Conservation (phyloP, 2,329 filamentous ascomycete species). For the Septoria petroselini region DNA sequence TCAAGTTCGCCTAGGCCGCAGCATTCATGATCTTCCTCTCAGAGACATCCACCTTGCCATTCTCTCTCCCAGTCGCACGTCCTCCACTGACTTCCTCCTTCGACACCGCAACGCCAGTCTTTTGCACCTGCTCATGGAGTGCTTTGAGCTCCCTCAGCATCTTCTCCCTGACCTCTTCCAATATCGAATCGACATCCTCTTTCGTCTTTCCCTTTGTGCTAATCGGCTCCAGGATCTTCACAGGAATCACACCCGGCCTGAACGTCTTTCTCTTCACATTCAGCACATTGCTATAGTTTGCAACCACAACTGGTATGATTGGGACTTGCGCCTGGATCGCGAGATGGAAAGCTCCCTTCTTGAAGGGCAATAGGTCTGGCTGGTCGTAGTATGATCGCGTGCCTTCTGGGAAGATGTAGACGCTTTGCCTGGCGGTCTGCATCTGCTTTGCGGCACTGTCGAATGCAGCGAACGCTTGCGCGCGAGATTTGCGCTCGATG, state of each 20-base stretch:
- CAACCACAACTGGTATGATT: slow-evolving; percentile 72
- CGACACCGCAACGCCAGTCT: slow-evolving; percentile 27
- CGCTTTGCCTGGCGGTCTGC: slow-evolving; percentile 60
- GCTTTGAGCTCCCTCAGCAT: slow-evolving; percentile 64
- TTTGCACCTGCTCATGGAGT: slow-evolving; percentile 38
- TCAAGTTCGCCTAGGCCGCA: slow-evolving; percentile 13
- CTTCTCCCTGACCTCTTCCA: slow-evolving; percentile 63
- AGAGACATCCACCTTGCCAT: slow-evolving; percentile 22
- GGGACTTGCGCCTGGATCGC: slow-evolving; percentile 91
- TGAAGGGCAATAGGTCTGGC: slow-evolving; percentile 85
- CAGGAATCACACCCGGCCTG: slow-evolving; percentile 55
- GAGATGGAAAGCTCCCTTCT: slow-evolving; percentile 97
- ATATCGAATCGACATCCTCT: slow-evolving; percentile 73
- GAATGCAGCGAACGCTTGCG: slow-evolving; percentile 81
- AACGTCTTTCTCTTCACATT: slow-evolving; percentile 46
- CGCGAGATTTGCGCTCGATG: slow-evolving; percentile 84
- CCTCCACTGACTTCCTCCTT: slow-evolving; percentile 15
- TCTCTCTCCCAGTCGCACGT: slow-evolving; percentile 21
- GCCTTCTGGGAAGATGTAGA: slow-evolving; percentile 88
- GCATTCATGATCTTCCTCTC: slow-evolving; percentile 20
- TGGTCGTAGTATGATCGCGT: slow-evolving; percentile 85
- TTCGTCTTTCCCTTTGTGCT: slow-evolving; percentile 68
- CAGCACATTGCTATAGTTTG: slow-evolving; percentile 50
- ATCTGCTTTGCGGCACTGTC: slow-evolving; percentile 79
- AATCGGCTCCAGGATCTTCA: slow-evolving; percentile 73